Evolutionary conservation across 768 basidiomycete species (phyloP).

Genomic region (Megacollybia marginata): DNA sequence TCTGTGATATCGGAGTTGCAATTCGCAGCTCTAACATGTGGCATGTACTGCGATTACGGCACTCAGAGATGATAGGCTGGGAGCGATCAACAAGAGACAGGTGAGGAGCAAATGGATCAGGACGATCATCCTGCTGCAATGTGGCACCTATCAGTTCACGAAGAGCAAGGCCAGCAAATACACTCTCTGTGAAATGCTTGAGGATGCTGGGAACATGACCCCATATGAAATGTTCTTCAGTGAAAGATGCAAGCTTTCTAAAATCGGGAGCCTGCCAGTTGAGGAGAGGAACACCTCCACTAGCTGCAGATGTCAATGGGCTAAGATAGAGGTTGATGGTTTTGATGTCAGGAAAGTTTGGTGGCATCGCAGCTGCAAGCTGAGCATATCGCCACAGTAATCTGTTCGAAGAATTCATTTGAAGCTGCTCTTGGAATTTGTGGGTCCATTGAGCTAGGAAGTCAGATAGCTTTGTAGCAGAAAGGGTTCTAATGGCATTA

Average conservation of each 20-base stretch:
- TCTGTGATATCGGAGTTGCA: not conserved
- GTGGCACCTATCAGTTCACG: not conserved
- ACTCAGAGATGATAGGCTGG: not conserved
- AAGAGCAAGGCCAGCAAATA: not conserved
- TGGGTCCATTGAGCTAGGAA: constrained; percentile 18
- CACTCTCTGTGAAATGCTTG: not conserved
- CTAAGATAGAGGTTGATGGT: constrained; percentile 30
- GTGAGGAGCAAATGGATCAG: not conserved
- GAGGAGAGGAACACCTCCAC: not conserved
- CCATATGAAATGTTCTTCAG: not conserved
- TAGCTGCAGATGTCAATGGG: constrained; percentile 17
- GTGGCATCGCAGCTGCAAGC: constrained; percentile 19
- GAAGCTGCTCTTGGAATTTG: constrained; percentile 13
- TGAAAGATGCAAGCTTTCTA: not conserved
- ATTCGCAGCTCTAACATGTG: not conserved
- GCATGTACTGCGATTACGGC: not conserved
- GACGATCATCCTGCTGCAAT: not conserved
- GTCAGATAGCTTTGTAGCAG: not conserved
- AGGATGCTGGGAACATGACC: not conserved
- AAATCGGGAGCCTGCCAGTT: not conserved
- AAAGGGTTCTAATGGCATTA: constrained; percentile 14
- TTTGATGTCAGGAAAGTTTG: constrained; percentile 23
- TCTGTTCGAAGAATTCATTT: constrained; percentile 14
- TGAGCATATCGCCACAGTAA: constrained; percentile 15
- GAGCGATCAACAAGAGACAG: not conserved